Conservation (phyloP, 1,284 basidiomycete species). For the Leccinum glutinopallens region DNA sequence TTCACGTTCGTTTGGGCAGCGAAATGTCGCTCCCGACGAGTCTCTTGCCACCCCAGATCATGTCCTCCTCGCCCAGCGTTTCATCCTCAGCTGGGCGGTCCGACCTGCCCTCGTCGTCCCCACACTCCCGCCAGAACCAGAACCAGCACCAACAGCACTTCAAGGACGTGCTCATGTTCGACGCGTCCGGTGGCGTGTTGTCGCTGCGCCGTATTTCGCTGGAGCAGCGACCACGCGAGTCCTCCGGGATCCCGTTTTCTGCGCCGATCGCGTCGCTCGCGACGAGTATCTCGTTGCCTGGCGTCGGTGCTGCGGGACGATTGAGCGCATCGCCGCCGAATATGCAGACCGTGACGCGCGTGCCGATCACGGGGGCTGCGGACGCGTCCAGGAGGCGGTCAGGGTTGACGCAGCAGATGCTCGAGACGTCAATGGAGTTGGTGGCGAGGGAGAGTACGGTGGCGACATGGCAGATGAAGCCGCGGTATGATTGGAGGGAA, state of each 20-base stretch:
- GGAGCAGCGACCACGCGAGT: constrained; percentile 40
- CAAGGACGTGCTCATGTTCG: constrained; percentile 68
- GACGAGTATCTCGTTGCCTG: constrained; percentile 49
- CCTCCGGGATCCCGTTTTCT: constrained; percentile 30
- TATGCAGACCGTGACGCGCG: constrained; percentile 1
- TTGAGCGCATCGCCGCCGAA: constrained; percentile 29
- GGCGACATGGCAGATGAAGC: constrained; percentile 67
- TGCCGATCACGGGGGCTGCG: not conserved
- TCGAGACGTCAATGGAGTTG: constrained; percentile 46
- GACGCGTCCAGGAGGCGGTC: constrained; percentile 31
- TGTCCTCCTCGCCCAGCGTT: constrained; percentile 38
- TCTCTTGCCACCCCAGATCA: constrained; percentile 40
- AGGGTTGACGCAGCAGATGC: constrained; percentile 37
- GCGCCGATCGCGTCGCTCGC: constrained; percentile 40
- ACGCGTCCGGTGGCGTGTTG: constrained; percentile 58
- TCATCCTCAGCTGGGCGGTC: constrained; percentile 31
- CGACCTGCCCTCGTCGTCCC: constrained; percentile 41
- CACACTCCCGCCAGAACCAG: constrained; percentile 31
- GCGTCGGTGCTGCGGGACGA: constrained; percentile 39
- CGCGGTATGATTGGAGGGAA: constrained; percentile 55
- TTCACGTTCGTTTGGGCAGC: constrained; percentile 55
- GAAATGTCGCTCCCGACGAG: constrained; percentile 40
- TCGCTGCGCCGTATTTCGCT: constrained; percentile 56
- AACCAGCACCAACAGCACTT: constrained; percentile 49
- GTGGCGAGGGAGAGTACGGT: constrained; percentile 54